These are phyloP conservation scores for Arabidopsis arenosa DNA, from an alignment of 345 rosid genomes.

Conservation along the genomic window DNA sequence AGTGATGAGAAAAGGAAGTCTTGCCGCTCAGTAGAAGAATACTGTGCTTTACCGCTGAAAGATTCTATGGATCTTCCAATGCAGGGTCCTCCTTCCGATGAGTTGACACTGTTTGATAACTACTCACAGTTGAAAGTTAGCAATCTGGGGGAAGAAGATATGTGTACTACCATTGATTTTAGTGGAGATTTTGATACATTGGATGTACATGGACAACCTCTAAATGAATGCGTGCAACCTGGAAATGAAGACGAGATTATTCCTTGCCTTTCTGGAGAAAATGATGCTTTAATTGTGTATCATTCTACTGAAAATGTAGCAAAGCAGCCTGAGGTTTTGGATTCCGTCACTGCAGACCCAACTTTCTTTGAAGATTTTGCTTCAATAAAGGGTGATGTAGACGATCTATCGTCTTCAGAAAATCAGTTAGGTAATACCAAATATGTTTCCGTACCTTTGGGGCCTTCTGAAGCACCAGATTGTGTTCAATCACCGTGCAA, in stretches of 20 bases:
- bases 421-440: constrained; percentile 3
- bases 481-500: constrained; percentile 41
- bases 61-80: constrained; percentile 31
- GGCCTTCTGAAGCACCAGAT: constrained; percentile 37
- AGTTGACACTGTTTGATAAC: constrained; percentile 37
- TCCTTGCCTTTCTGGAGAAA: constrained; percentile 24
- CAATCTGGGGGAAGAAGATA: constrained; percentile 37
- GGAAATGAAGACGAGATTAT: constrained; percentile 32
- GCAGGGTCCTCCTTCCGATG: constrained; percentile 36
- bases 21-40: constrained; percentile 27
- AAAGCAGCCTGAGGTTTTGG: constrained; percentile 39
- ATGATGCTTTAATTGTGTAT: constrained; percentile 35
- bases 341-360: constrained; percentile 36
- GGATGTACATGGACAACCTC: constrained; percentile 39
- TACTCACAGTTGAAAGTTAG: constrained; percentile 28
- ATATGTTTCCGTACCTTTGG: constrained; percentile 5
- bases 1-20: constrained; percentile 36
- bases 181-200: constrained; percentile 17
- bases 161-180: constrained; percentile 32
- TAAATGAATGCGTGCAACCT: constrained; percentile 36
- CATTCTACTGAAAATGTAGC: constrained; percentile 36
- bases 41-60: constrained; percentile 20
- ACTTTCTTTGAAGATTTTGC: constrained; percentile 27
- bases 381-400: constrained; percentile 39
- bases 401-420: constrained; percentile 41